These are phyloP conservation scores for Aureobasidium pullulans DNA, from an alignment of 2,329 filamentous ascomycete genomes.

Conservation along the genomic window DNA sequence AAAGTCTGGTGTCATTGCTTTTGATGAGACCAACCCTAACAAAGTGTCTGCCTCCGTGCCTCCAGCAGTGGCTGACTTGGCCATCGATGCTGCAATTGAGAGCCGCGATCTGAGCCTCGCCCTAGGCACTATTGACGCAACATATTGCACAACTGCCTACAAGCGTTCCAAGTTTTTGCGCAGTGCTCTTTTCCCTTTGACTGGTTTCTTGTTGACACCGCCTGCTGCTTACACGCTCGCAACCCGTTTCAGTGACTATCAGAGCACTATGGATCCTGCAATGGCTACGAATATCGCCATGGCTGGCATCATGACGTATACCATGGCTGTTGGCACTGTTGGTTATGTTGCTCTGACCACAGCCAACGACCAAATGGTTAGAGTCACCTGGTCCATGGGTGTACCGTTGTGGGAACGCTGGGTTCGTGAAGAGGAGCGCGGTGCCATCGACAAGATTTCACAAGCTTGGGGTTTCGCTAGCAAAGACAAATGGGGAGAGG, in stretches of 20 bases:
- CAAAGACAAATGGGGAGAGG: constrained; percentile 70
- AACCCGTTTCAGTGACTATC: constrained; percentile 56
- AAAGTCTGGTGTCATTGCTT: constrained; percentile 47
- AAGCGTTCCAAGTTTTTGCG: constrained; percentile 60
- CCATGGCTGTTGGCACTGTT: constrained; percentile 71
- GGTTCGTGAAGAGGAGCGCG: constrained; percentile 83
- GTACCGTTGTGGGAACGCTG: constrained; percentile 74
- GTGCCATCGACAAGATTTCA: constrained; percentile 77
- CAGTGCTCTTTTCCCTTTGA: constrained; percentile 53
- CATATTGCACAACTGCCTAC: constrained; percentile 61
- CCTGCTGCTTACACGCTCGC: constrained; percentile 64
- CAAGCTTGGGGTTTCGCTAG: constrained; percentile 90
- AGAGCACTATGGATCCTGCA: constrained; percentile 67
- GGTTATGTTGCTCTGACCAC: constrained; percentile 80
- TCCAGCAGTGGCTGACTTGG: constrained; percentile 59
- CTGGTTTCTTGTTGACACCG: constrained; percentile 52
- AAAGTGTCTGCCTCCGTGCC: constrained; percentile 63
- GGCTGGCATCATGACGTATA: constrained; percentile 73
- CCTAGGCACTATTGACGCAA: constrained; percentile 64
- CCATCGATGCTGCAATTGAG: constrained; percentile 72
- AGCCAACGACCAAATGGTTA: constrained; percentile 88
- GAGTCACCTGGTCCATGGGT: constrained; percentile 83
- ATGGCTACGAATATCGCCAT: constrained; percentile 73
- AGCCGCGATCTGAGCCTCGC: constrained; percentile 71
- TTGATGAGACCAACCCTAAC: constrained; percentile 54